Percentiles rank a stretch among this genome's conserved stretches.
phyloP scores from a whole-genome alignment of 768 basidiomycete genomes.

The Tremella fuciformis region DNA sequence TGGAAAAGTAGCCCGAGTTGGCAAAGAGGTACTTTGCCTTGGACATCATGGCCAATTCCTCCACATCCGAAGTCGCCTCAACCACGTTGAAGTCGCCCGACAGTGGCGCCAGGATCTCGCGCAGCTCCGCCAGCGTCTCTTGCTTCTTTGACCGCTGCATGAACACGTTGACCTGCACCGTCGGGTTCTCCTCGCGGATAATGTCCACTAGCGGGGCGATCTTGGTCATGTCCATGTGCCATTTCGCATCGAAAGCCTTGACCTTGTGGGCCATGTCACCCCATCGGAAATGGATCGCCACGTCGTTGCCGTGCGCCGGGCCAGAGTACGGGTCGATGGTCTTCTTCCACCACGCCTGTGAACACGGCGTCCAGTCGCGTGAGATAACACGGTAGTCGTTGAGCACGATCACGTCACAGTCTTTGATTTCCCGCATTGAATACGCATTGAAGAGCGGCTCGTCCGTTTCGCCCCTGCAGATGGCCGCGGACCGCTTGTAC shows the following conservation, averaged over 20 bases:
- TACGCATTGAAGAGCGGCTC: not conserved
- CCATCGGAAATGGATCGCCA: conserved; percentile 20
- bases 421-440: conserved; percentile 7
- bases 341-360: not conserved
- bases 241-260: conserved; percentile 7
- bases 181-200: conserved; percentile 17
- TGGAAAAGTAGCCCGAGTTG: conserved; percentile 14
- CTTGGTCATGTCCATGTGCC: conserved; percentile 14
- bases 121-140: conserved; percentile 7
- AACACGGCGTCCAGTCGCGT: not conserved
- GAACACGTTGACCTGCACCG: conserved; percentile 16
- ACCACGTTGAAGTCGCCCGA: conserved; percentile 11
- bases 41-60: conserved; percentile 18
- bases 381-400: conserved; percentile 16
- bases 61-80: conserved; percentile 14
- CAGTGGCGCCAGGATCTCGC: conserved; percentile 12
- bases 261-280: conserved; percentile 16
- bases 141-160: conserved; percentile 17
- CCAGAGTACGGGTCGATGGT: conserved; percentile 13
- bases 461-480: conserved; percentile 4
- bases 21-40: conserved; percentile 17
- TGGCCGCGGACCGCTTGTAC: conserved; percentile 2
- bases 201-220: conserved; percentile 15
- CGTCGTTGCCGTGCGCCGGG: conserved; percentile 14
- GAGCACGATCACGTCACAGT: conserved; percentile 11